Percentiles rank a stretch among this genome's conserved stretches.
Conservation (phyloP, 305 asterid genomes). For the Solanum aculeatissimum region DNA sequence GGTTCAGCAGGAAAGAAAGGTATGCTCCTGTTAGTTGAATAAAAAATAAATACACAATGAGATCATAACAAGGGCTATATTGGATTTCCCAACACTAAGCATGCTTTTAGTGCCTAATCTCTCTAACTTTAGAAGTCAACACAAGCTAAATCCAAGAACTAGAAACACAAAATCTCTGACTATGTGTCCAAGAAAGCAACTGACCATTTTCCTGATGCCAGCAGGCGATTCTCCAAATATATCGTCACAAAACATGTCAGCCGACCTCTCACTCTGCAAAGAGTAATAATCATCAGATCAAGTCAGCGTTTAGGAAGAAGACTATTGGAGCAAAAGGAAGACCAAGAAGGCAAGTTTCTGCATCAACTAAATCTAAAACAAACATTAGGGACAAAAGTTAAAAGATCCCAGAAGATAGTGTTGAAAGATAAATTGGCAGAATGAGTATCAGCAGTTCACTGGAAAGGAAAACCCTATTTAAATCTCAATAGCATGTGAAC, state of each 20-base stretch:
- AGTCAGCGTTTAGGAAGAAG: not conserved
- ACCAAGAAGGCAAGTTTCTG: not conserved
- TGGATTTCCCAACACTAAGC: not conserved
- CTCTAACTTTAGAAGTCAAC: not conserved
- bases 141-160: not conserved
- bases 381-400: not conserved
- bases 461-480: not conserved
- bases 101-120: not conserved
- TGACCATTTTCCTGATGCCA: slow-evolving; percentile 62
- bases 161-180: not conserved
- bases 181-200: slow-evolving; percentile 10
- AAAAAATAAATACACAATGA: not conserved
- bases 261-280: slow-evolving; percentile 84
- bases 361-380: not conserved
- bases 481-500: not conserved
- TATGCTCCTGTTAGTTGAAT: not conserved
- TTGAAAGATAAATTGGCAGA: not conserved
- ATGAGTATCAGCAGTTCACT: not conserved
- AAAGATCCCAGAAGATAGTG: not conserved
- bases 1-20: not conserved
- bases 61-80: not conserved
- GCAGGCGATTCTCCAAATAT: slow-evolving; percentile 99
- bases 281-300: not conserved
- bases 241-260: slow-evolving; percentile 92
- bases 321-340: not conserved